Evolutionary conservation across 495 filamentous ascomycete genomes (phyloP).

Genomic region (Xylaria castorea): DNA sequence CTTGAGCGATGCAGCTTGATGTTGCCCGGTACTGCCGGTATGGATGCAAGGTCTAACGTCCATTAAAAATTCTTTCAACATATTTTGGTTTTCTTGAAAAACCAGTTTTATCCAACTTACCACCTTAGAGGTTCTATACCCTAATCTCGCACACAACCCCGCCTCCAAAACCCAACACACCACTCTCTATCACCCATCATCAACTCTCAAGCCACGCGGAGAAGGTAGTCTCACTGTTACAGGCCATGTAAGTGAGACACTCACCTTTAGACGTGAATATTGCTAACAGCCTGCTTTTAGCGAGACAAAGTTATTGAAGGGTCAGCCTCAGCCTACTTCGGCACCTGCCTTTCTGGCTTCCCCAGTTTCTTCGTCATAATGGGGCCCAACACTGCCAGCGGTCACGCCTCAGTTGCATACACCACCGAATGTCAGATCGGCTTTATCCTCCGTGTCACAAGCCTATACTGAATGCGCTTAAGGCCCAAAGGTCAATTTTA

Average conservation of each 20-base stretch:
- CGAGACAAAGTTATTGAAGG: slow-evolving; percentile 52
- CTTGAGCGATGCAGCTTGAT: too few relatives aligned
- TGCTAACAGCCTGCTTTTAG: slow-evolving; percentile 29
- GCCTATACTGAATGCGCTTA: slow-evolving; percentile 54
- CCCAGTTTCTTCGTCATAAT: slow-evolving; percentile 74
- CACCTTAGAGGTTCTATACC: too few relatives aligned
- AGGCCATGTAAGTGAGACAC: slow-evolving; percentile 34
- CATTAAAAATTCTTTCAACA: too few relatives aligned
- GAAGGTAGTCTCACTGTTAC: slow-evolving; percentile 14
- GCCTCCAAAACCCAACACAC: too few relatives aligned
- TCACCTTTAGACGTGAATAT: neutral
- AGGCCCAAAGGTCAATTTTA: slow-evolving; percentile 46
- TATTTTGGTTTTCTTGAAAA: too few relatives aligned
- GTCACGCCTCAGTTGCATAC: slow-evolving; percentile 67
- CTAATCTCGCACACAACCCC: too few relatives aligned
- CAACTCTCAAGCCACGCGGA: slow-evolving; percentile 17
- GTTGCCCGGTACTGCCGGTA: too few relatives aligned
- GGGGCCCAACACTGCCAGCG: slow-evolving; percentile 70
- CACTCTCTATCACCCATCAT: too few relatives aligned
- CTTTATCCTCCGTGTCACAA: slow-evolving; percentile 57
- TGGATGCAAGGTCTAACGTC: too few relatives aligned
- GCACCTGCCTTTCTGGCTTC: slow-evolving; percentile 68
- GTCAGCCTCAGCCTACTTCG: slow-evolving; percentile 68
- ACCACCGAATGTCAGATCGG: slow-evolving; percentile 65
- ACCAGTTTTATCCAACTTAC: too few relatives aligned